Evolutionary conservation across 1,284 basidiomycete genomes (phyloP).

Genomic region (Schizophyllum amplum): DNA sequence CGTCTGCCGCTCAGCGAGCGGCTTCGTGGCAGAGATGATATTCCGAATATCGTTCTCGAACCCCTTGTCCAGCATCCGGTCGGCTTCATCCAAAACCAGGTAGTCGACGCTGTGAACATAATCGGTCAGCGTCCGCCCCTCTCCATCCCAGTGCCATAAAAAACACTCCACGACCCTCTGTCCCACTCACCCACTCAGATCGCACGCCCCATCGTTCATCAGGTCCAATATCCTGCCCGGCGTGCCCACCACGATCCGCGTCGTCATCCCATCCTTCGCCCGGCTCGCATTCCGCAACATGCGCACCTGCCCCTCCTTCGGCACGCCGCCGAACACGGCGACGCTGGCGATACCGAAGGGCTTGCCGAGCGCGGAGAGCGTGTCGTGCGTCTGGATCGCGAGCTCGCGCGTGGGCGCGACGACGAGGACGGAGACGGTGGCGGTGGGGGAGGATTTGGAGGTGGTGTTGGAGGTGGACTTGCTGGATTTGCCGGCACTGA

Average conservation of each 20-base stretch:
- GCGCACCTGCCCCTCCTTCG: constrained; percentile 77
- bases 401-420: constrained; percentile 93
- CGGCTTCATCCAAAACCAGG: constrained; percentile 95
- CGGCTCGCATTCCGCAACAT: constrained; percentile 44
- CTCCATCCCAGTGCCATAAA: background rate
- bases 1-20: constrained; percentile 66
- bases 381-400: constrained; percentile 90
- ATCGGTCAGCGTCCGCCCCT: background rate
- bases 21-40: constrained; percentile 80
- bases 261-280: constrained; percentile 41
- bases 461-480: constrained; percentile 6
- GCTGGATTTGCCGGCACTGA: constrained; percentile 25
- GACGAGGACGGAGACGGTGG: constrained; percentile 70
- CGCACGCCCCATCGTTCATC: constrained; percentile 76
- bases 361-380: constrained; percentile 71
- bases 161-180: too few relatives aligned
- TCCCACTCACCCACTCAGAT: constrained; percentile 67
- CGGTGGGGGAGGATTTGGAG: constrained; percentile 15
- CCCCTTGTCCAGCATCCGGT: constrained; percentile 97
- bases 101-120: constrained; percentile 62
- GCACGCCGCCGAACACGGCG: constrained; percentile 89
- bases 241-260: constrained; percentile 87
- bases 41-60: constrained; percentile 97
- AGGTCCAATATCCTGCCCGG: constrained; percentile 92
- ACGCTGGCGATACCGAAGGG: constrained; percentile 74